Percentiles rank a stretch among this genome's conserved stretches.
Conservation (phyloP, 2,329 filamentous ascomycete species). For the Paraconiothyrium brasiliense region DNA sequence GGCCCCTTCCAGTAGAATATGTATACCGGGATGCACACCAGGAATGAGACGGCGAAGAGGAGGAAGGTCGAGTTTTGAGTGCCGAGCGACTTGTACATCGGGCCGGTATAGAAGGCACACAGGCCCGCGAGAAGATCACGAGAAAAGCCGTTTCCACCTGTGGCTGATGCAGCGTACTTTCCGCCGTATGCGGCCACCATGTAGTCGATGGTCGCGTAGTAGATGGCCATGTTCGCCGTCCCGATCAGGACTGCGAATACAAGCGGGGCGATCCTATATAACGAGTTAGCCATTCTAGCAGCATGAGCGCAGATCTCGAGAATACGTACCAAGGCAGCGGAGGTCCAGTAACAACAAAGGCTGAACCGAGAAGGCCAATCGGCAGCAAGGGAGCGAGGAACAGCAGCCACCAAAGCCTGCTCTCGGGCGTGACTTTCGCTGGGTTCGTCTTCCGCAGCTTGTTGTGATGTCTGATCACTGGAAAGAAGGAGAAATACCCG, state of each 20-base stretch:
- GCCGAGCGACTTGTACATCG: constrained; percentile 50
- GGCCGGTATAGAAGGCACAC: constrained; percentile 63
- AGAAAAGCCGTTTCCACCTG: constrained; percentile 78
- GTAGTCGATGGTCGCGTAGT: constrained; percentile 81
- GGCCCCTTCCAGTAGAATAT: constrained; percentile 66
- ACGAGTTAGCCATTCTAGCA: not conserved
- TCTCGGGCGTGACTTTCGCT: constrained; percentile 64
- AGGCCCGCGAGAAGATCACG: constrained; percentile 78
- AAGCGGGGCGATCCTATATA: constrained; percentile 60
- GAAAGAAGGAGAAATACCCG: constrained; percentile 67
- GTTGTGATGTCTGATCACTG: constrained; percentile 58
- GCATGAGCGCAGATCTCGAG: not conserved
- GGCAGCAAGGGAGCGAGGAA: constrained; percentile 68
- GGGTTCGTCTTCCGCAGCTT: constrained; percentile 57
- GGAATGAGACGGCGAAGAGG: constrained; percentile 59
- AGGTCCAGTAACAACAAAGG: constrained; percentile 66
- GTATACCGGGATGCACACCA: constrained; percentile 64
- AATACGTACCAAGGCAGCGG: constrained; percentile 61
- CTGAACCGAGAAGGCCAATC: constrained; percentile 75
- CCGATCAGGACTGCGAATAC: constrained; percentile 64
- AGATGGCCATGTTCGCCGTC: constrained; percentile 75
- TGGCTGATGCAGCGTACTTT: constrained; percentile 75
- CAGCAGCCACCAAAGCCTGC: constrained; percentile 70
- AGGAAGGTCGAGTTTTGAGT: constrained; percentile 46
- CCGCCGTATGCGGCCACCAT: constrained; percentile 78